Percentiles rank a stretch among this genome's conserved stretches.
These are phyloP conservation scores for Aotearoamyces nothofagi DNA, from an alignment of 2,329 filamentous ascomycete genomes.

Conservation along the genomic window DNA sequence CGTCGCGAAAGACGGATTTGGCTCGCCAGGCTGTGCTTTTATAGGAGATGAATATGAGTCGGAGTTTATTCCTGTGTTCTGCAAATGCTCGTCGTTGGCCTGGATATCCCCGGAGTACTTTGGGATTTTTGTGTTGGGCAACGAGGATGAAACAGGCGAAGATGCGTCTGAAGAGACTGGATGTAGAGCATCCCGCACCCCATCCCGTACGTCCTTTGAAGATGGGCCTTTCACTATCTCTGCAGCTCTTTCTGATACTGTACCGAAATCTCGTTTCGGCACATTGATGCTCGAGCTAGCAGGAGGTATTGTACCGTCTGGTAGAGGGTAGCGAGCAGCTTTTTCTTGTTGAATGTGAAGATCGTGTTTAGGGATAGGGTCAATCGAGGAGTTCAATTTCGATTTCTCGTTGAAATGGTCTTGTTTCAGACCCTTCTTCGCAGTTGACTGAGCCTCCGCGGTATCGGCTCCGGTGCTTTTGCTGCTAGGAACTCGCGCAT, in stretches of 20 bases:
- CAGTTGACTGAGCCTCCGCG: slow-evolving; percentile 6
- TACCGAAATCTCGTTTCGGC: slow-evolving; percentile 18
- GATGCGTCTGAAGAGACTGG: slow-evolving; percentile 28
- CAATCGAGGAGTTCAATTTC: slow-evolving; percentile 22
- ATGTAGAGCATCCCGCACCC: no score
- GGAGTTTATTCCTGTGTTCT: slow-evolving; percentile 10
- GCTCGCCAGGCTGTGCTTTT: no score
- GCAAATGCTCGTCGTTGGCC: slow-evolving; percentile 9
- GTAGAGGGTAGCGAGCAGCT: slow-evolving; percentile 25
- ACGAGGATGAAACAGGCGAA: slow-evolving; percentile 31
- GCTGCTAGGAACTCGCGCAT: slow-evolving; percentile 12
- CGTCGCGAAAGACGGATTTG: no score
- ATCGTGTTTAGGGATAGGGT: slow-evolving; percentile 22
- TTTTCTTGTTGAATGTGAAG: slow-evolving; percentile 29
- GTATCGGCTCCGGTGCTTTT: slow-evolving; percentile 17
- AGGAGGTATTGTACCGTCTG: slow-evolving; percentile 33
- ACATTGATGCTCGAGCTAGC: slow-evolving; percentile 12
- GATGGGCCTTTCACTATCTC: slow-evolving; percentile 23
- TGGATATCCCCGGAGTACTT: slow-evolving; percentile 25
- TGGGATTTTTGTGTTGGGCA: slow-evolving; percentile 39
- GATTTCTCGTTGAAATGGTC: slow-evolving; percentile 33
- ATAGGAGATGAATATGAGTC: slow-evolving; percentile 24
- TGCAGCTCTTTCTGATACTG: slow-evolving; percentile 17
- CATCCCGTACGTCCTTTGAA: no score
- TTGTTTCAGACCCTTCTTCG: slow-evolving; percentile 25